phyloP scores from a whole-genome alignment of 768 basidiomycete species.

The Amanita muscaria region DNA sequence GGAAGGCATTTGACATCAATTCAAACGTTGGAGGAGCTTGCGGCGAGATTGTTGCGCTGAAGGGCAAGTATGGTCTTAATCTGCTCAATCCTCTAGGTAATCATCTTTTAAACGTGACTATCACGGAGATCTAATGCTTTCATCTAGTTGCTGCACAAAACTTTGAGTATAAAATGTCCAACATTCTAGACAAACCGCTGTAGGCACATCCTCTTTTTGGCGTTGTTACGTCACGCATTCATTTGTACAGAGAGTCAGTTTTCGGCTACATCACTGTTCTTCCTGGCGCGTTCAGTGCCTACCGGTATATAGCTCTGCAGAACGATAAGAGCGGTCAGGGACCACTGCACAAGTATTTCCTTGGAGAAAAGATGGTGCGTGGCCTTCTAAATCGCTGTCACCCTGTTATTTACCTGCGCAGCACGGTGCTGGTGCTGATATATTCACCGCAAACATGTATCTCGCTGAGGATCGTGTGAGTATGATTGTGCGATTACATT shows the following conservation, averaged over 20 bases:
- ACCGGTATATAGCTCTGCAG: conserved; percentile 83
- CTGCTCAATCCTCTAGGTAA: conserved; percentile 65
- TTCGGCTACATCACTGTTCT: conserved; percentile 95
- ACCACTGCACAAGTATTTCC: conserved; percentile 91
- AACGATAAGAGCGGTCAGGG: conserved; percentile 80
- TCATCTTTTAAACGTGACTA: conserved; percentile 1
- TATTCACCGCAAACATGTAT: conserved; percentile 96
- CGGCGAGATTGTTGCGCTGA: conserved; percentile 91
- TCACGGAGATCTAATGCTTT: neutral
- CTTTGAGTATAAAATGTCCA: conserved; percentile 92
- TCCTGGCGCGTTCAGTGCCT: conserved; percentile 89
- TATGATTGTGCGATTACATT: conserved; percentile 9
- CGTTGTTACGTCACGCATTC: neutral
- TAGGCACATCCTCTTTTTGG: conserved; percentile 18
- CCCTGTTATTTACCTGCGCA: conserved; percentile 14
- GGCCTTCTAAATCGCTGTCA: neutral
- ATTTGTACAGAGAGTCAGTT: conserved; percentile 49
- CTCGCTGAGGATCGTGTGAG: conserved; percentile 78
- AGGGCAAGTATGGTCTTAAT: conserved; percentile 74
- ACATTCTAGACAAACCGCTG: conserved; percentile 88
- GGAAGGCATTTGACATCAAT: conserved; percentile 93
- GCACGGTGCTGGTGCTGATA: conserved; percentile 80
- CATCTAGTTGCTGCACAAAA: conserved; percentile 75
- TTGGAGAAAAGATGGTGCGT: conserved; percentile 88
- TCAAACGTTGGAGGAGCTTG: conserved; percentile 89